Evolutionary conservation across 139 green algal species (phyloP).

Genomic region (Micromonas commoda): DNA sequence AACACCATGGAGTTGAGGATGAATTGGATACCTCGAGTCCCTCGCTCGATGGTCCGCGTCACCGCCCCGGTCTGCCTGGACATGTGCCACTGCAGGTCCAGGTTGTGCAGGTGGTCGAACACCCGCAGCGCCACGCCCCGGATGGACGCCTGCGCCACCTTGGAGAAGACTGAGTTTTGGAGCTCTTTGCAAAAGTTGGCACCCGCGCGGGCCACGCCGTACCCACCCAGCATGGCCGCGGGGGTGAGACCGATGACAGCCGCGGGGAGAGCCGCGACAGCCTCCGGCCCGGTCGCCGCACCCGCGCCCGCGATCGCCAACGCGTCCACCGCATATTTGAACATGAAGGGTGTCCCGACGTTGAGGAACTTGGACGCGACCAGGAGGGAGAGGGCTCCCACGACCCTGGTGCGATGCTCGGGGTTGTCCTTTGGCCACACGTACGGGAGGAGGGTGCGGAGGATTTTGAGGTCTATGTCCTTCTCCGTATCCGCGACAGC

Average conservation of each 20-base stretch:
- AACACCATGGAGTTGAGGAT: conserved; percentile 84
- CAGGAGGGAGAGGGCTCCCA: conserved; percentile 56
- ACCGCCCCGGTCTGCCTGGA: conserved; percentile 79
- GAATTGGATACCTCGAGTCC: conserved; percentile 91
- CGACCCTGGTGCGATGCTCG: conserved; percentile 57
- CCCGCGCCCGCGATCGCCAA: conserved; percentile 32
- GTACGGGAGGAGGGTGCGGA: conserved; percentile 27
- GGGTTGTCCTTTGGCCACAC: conserved; percentile 48
- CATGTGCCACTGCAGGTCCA: conserved; percentile 87
- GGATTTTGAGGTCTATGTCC: conserved; percentile 19
- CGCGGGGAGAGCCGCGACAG: conserved; percentile 28
- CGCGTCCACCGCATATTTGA: conserved; percentile 86
- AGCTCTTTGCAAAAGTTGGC: conserved; percentile 38
- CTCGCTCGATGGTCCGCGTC: conserved; percentile 78
- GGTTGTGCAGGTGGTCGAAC: conserved; percentile 80
- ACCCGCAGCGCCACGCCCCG: conserved; percentile 33
- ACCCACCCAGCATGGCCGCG: conserved; percentile 64
- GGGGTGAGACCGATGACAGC: conserved; percentile 50
- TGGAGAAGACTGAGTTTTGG: conserved; percentile 31
- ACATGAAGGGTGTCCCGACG: conserved; percentile 78
- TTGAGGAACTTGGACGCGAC: conserved; percentile 65
- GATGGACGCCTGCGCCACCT: conserved; percentile 31
- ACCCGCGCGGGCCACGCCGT: conserved; percentile 53
- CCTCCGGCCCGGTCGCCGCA: conserved; percentile 43
- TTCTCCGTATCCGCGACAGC: conserved; percentile 1